Evolutionary conservation across 768 basidiomycete genomes (phyloP), one percentile per base, ranked within the genome.

Genomic region (Agaricus subrufescens): DNA sequence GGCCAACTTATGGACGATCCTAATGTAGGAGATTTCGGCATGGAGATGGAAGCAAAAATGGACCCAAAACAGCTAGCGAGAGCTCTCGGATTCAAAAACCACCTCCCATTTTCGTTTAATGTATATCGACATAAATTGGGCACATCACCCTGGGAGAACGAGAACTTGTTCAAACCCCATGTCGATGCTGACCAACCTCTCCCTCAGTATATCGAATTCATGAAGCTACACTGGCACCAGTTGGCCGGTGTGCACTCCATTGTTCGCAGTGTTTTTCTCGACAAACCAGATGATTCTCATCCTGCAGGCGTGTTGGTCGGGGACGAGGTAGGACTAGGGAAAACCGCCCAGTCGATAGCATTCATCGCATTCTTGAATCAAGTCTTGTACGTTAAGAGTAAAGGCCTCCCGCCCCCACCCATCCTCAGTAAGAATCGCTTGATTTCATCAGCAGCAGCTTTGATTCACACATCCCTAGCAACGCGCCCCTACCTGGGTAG

Each of bases 301-400:
- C 11, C 27, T 14, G 5, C 39, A 8, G 64, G 65, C 4, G 50
- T 64, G 0, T 60, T 66, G 5, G 46, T 65, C 30, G 60, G 61
- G 5, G 65, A 66, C 38, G 63, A 63, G 12, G 71, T 73, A 4
- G 69, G 72, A 0, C 61, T 72, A 0, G 69, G 70, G 0, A 73
- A 73, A 48, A 72, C 70, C 0, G 57, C 63, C 5, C 66, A 66
- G 30, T 44, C 66, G 0, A 43, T 63, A 2, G 31, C 62, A 0
- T 23, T 64, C 0, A 54, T 69, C 3, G 65, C 62, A 0, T 66
- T 66, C 46, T 46, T 69, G 0, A 58, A 57, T 1, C 54, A 61
- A 12, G n/a, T 59, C 3, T 42, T 45, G 19, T 53, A 40, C 8
- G 19, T 47, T 0, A 23, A 57, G 40, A 34, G 42, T 4, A 44